Evolutionary conservation across 2,329 filamentous ascomycete genomes (phyloP).

Genomic region (Aureobasidium pullulans): DNA sequence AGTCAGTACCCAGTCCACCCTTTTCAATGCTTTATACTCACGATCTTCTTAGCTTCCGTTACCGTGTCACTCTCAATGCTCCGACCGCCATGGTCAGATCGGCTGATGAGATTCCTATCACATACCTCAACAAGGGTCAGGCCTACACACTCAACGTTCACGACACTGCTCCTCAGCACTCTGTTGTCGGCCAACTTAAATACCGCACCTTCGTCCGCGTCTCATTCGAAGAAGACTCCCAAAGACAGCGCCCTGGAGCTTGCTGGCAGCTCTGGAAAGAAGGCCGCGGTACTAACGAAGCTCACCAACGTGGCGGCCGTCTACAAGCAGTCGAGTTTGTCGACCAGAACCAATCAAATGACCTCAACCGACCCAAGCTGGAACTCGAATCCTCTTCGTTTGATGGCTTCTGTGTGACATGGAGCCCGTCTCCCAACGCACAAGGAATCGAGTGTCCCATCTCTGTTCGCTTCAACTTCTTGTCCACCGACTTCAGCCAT

Average conservation of each 20-base stretch:
- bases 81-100: conserved; percentile 95
- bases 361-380: conserved; percentile 38
- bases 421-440: conserved; percentile 60
- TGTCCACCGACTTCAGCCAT: conserved; percentile 97
- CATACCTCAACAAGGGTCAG: conserved; percentile 95
- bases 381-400: conserved; percentile 63
- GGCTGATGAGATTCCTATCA: conserved; percentile 86
- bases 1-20: conserved; percentile 30
- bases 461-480: conserved; percentile 92
- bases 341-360: conserved; percentile 51
- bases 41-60: conserved; percentile 60
- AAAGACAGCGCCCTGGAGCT: conserved; percentile 70
- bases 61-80: conserved; percentile 81
- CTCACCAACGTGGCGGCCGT: conserved; percentile 85
- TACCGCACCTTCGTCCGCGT: conserved; percentile 92
- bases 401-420: conserved; percentile 86
- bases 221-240: conserved; percentile 93
- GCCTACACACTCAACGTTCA: conserved; percentile 80
- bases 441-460: conserved; percentile 72
- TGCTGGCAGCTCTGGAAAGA: conserved; percentile 97
- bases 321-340: conserved; percentile 94
- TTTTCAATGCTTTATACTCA: not conserved
- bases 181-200: conserved; percentile 53
- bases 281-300: conserved; percentile 88
- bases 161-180: conserved; percentile 62